These are phyloP conservation scores for Takashimella tepidaria DNA, from an alignment of 1,284 basidiomycete genomes.

Conservation along the genomic window DNA sequence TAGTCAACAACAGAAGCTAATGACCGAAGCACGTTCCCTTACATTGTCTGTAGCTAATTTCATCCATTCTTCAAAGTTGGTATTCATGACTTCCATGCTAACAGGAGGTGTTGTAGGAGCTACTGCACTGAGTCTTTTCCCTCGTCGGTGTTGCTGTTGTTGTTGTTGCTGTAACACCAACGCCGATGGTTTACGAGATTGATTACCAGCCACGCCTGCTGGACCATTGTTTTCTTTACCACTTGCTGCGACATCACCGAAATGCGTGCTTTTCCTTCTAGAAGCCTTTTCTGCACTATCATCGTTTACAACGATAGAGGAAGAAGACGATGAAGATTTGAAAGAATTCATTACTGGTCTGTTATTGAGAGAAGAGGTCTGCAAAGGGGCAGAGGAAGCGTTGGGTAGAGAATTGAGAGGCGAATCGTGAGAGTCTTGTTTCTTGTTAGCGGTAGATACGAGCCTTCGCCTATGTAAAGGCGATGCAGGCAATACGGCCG, in stretches of 20 bases:
- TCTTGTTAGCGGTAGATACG: not conserved
- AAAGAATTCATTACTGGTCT: not conserved
- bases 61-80: conserved; percentile 99
- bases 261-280: conserved; percentile 38
- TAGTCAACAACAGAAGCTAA: not conserved
- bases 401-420: too few relatives aligned
- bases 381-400: not conserved
- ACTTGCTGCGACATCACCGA: conserved; percentile 13
- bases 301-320: conserved; percentile 27
- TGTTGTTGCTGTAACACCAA: conserved; percentile 19
- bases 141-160: conserved; percentile 13
- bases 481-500: not conserved
- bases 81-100: conserved; percentile 69
- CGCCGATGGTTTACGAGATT: conserved; percentile 27
- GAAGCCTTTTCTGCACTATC: conserved; percentile 39
- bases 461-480: not conserved
- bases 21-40: conserved; percentile 37
- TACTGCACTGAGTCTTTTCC: conserved; percentile 36
- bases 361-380: not conserved
- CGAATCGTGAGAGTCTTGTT: conserved; percentile 8
- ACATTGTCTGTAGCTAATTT: conserved; percentile 99
- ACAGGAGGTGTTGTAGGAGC: conserved; percentile 27
- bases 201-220: not conserved
- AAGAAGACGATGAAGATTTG: not conserved
- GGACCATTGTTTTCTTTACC: conserved; percentile 9